These are phyloP conservation scores for Lactarius hatsudake DNA, from an alignment of 768 basidiomycete genomes.

Conservation along the genomic window DNA sequence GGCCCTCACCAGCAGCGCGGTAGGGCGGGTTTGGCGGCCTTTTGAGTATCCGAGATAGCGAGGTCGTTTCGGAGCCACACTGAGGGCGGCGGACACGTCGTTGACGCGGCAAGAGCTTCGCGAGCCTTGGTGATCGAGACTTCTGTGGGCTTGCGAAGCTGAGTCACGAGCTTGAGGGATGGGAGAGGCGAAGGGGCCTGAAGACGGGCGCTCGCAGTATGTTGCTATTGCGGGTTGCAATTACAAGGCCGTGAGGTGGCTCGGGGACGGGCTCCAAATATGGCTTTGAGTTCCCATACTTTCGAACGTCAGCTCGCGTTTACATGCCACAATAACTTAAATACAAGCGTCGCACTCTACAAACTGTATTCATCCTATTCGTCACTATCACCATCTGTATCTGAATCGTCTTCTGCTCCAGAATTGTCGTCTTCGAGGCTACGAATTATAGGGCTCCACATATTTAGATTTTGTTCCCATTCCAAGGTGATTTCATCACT, in stretches of 20 bases:
- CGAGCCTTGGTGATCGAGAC: slow-evolving; percentile 87
- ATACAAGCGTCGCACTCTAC: too few relatives aligned
- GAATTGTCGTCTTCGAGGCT: too few relatives aligned
- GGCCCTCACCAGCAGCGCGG: slow-evolving; percentile 73
- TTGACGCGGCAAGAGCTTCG: slow-evolving; percentile 77
- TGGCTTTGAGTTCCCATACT: background rate
- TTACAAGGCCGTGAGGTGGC: background rate
- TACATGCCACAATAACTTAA: too few relatives aligned
- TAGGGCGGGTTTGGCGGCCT: slow-evolving; percentile 80
- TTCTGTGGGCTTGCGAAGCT: slow-evolving; percentile 76
- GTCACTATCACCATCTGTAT: too few relatives aligned
- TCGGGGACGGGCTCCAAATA: background rate
- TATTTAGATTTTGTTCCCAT: too few relatives aligned
- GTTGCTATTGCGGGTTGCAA: background rate
- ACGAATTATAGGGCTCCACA: too few relatives aligned
- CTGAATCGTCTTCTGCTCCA: too few relatives aligned
- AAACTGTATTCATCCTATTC: too few relatives aligned
- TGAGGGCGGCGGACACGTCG: slow-evolving; percentile 69
- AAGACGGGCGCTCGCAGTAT: slow-evolving; percentile 12
- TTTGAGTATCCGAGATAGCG: slow-evolving; percentile 64
- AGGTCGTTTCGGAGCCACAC: slow-evolving; percentile 81
- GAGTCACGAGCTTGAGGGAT: slow-evolving; percentile 74
- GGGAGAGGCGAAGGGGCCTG: slow-evolving; percentile 42
- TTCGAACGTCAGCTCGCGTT: background rate
- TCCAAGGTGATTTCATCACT: too few relatives aligned